phyloP scores from a whole-genome alignment of 306 rosid species.

The Citrullus mucosospermus region DNA sequence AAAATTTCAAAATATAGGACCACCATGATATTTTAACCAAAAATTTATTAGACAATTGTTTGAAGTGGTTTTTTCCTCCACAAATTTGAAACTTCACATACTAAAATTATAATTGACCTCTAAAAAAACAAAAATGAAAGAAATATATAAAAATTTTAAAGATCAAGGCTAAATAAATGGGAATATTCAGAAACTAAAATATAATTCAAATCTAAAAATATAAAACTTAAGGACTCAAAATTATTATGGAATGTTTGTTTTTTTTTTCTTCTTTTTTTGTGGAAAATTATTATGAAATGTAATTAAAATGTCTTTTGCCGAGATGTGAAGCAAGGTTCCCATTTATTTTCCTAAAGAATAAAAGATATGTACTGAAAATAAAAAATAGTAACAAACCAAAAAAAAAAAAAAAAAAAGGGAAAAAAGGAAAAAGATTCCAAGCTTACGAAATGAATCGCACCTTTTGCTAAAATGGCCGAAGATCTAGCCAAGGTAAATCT shows the following conservation, averaged over 20 bases:
- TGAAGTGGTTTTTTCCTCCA: too few species aligned
- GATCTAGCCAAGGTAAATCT: background rate
- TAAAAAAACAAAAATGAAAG: too few species aligned
- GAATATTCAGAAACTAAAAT: background rate
- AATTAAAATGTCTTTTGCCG: slow-evolving; percentile 1
- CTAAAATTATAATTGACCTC: too few species aligned
- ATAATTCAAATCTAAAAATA: background rate
- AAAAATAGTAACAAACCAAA: too few species aligned
- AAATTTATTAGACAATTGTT: too few species aligned
- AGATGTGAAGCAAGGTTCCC: background rate
- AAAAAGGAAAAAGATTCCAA: background rate
- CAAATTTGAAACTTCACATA: too few species aligned
- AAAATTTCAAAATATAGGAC: too few species aligned
- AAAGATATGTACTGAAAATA: background rate
- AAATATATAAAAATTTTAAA: background rate
- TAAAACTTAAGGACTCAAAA: too few species aligned
- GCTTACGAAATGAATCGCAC: background rate
- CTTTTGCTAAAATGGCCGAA: background rate
- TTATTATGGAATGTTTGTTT: too few species aligned
- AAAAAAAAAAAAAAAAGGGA: too few species aligned
- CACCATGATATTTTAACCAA: too few species aligned
- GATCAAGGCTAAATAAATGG: background rate
- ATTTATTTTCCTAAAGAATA: background rate
- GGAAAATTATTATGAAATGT: background rate
- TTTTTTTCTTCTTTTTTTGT: too few species aligned